Base-by-base conservation (phyloP, 2,329 filamentous ascomycete genomes). In the Xylaria sp. region DNA sequence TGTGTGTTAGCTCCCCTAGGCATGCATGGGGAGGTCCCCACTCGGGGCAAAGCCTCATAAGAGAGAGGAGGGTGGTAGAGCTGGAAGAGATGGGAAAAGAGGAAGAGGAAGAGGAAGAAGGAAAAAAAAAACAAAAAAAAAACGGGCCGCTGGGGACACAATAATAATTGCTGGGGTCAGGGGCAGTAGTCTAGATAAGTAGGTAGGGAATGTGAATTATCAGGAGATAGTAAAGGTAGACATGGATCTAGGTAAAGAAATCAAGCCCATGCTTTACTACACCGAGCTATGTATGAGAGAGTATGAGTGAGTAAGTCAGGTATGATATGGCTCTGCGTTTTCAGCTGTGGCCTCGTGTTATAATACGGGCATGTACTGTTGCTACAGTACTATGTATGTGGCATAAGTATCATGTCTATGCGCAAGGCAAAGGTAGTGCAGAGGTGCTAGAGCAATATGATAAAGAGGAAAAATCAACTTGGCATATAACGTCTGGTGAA, bases 401-500 rank as follows among this genome's bases (percentile, higher is more conserved):
- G 28, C 9, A 4, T 31, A 31, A 5, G 28, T 17, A 21, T n/a
- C n/a, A n/a, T 4, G 23, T 28, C 7, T n/a, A 9, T 15, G 42
- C 35, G 61, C 31, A 58, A 25, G 57, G 57, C 38, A 33, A 65
- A 57, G 60, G 49, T 12, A 50, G 43, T 64, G 50, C 59, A 59
- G 56, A 49, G 45, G 14, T n/a, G 43, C 3, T 12, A 37, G 31
- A 23, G 28, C 3, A 25, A 25, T 31, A 6, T 19, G 21, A n/a
- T 12, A 19, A 25, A 15, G 21, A 15, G 21, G 23, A 25, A 65
- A 28, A 66, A 63, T 57, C 50, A 67, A 64, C 47, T 52, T 50
- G 59, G 60, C 51, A 46, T 67, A 64, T 45, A 56, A 61, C 37
- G 61, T 38, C 49, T 50, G 35, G 55, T 67, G 33, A 59, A 49